phyloP scores from a whole-genome alignment of 2,329 filamentous ascomycete genomes.

The Aspergillus ustus region DNA sequence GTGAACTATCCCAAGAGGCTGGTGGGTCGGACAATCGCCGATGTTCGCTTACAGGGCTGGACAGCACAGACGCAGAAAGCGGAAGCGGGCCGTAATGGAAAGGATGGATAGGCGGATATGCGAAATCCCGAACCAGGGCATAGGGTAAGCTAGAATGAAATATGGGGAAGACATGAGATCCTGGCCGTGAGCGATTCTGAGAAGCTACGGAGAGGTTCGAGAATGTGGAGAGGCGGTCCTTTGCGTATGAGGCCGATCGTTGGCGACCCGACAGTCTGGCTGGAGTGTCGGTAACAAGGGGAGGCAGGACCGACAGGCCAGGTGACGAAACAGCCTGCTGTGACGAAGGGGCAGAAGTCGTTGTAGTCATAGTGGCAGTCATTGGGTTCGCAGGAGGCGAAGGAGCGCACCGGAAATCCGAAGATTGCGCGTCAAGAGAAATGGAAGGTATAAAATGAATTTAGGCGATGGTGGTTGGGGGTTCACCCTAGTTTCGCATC shows the following conservation, averaged over 20 bases:
- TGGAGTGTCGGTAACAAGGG: slow-evolving; percentile 56
- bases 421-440: slow-evolving; percentile 21
- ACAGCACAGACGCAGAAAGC: slow-evolving; percentile 71
- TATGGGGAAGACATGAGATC: slow-evolving; percentile 79
- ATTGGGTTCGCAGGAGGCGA: slow-evolving; percentile 26
- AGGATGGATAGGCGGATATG: slow-evolving; percentile 80
- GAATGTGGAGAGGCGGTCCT: slow-evolving; percentile 82
- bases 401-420: not conserved
- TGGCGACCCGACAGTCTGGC: slow-evolving; percentile 65
- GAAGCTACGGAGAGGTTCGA: slow-evolving; percentile 68
- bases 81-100: slow-evolving; percentile 93
- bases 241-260: slow-evolving; percentile 76
- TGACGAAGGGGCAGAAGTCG: slow-evolving; percentile 35
- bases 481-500: slow-evolving; percentile 41
- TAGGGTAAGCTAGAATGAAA: slow-evolving; percentile 87
- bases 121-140: slow-evolving; percentile 93
- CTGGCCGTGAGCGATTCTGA: slow-evolving; percentile 71
- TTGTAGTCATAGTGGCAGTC: slow-evolving; percentile 44
- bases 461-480: slow-evolving; percentile 23
- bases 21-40: slow-evolving; percentile 80
- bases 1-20: slow-evolving; percentile 72
- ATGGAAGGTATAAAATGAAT: slow-evolving; percentile 23
- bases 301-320: slow-evolving; percentile 44
- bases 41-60: slow-evolving; percentile 82
- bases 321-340: slow-evolving; percentile 34